Evolutionary conservation across 805 yeast species (phyloP), one percentile per base, ranked within the genome.

Genomic region (Candida maris): DNA sequence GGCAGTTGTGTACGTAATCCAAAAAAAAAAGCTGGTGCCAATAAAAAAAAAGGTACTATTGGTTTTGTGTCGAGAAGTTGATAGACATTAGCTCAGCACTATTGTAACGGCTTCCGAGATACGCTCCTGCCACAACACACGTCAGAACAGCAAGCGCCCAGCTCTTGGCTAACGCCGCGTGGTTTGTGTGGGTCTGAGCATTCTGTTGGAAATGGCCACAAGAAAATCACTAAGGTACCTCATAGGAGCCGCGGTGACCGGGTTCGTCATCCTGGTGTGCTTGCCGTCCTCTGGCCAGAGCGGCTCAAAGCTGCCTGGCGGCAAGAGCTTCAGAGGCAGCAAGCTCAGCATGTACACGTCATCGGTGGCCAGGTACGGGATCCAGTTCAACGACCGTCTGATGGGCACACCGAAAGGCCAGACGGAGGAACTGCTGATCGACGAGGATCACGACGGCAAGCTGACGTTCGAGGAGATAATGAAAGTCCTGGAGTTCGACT

Each of bases 381-480:
- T 57, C 12, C 39, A 54, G 35, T 53, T 46, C 34, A 57, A 57
- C 37, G 51, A 52, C 14, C 56, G 53, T 38, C 41, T 57, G 28
- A 53, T 56, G 51, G 50, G 53, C 12, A 48, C 50, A 20, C 36
- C 48, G 19, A 36, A 43, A 17, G 26, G 47, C 7, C 34, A 37
- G 17, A 16, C 43, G 12, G 37, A 35, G 22, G 49, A 46, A 10
- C 27, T 37, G 10, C 36, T 30, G 19, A 33, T 37, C 4, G 56
- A 52, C 27, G 32, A 28, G 15, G 48, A 49, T 28, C 38, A 39
- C 4, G 54, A 41, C 33, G 56, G 56, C 3, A 42, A 44, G 28
- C 43, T 58, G 35, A 45, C 57, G 3, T 42, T 52, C 37, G 52
- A 47, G 3, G 54, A 58, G 40, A 48, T 58, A 15, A 14, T 48